phyloP scores from a whole-genome alignment of 2,329 filamentous ascomycete species.

The Pseudogymnoascus verrucosus region DNA sequence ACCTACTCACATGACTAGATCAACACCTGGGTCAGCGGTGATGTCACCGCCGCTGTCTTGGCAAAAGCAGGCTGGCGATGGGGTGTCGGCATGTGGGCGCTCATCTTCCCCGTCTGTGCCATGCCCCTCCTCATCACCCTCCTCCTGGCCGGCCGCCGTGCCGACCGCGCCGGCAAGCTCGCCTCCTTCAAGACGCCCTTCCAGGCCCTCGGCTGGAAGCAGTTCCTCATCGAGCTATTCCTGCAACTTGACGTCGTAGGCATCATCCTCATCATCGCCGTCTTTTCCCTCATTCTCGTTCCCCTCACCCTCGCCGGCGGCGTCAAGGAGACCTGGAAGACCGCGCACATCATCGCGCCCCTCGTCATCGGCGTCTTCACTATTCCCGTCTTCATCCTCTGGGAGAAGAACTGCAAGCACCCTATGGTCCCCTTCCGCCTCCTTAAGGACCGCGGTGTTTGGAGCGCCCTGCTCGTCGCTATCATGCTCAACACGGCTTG shows the following conservation, averaged over 20 bases:
- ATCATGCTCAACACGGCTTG: slow-evolving; percentile 49
- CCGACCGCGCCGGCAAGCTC: slow-evolving; percentile 42
- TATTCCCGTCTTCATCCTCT: slow-evolving; percentile 42
- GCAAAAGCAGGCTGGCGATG: slow-evolving; percentile 47
- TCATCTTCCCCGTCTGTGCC: slow-evolving; percentile 50
- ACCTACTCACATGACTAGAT: slow-evolving; percentile 27
- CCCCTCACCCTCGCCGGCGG: slow-evolving; percentile 49
- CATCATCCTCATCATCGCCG: slow-evolving; percentile 37
- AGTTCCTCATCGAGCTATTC: slow-evolving; percentile 39
- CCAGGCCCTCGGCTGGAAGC: slow-evolving; percentile 32
- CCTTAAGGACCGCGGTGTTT: slow-evolving; percentile 56
- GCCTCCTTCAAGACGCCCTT: slow-evolving; percentile 36
- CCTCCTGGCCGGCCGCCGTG: slow-evolving; percentile 41
- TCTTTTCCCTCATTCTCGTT: slow-evolving; percentile 40
- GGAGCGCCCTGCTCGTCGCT: slow-evolving; percentile 54
- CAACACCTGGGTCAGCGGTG: slow-evolving; percentile 57
- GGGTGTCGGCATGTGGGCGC: slow-evolving; percentile 57
- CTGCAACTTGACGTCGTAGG: slow-evolving; percentile 47
- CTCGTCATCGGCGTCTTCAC: slow-evolving; percentile 42
- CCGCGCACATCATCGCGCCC: slow-evolving; percentile 42
- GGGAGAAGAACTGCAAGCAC: slow-evolving; percentile 44
- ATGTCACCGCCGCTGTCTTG: slow-evolving; percentile 45
- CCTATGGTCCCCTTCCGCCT: slow-evolving; percentile 52
- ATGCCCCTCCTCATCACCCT: slow-evolving; percentile 48
- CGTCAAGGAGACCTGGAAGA: slow-evolving; percentile 39